Conservation (phyloP, 768 basidiomycete genomes). For the Macrolepiota dolichaula region DNA sequence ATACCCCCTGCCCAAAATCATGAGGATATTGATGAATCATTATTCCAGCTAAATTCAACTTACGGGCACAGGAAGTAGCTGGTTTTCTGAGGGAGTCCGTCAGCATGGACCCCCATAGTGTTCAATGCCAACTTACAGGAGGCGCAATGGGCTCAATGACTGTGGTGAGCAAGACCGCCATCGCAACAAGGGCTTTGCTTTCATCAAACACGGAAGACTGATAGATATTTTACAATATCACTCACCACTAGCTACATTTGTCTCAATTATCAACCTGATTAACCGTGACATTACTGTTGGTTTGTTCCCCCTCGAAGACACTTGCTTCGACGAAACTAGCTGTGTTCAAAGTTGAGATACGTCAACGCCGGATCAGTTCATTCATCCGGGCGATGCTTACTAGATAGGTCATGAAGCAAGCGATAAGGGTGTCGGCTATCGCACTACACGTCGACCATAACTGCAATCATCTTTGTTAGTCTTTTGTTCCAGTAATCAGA, state of each 20-base stretch:
- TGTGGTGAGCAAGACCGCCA: constrained; percentile 2
- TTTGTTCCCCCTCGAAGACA: not conserved
- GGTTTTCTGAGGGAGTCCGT: not conserved
- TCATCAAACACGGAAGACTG: not conserved
- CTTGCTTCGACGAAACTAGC: not conserved
- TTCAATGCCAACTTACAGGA: not conserved
- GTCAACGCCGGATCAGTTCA: not conserved
- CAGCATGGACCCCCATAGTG: not conserved
- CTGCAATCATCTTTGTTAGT: not conserved
- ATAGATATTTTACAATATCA: not conserved
- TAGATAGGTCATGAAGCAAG: constrained; percentile 1
- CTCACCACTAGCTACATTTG: constrained; percentile 8
- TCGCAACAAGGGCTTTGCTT: constrained; percentile 3
- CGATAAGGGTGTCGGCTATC: constrained; percentile 7
- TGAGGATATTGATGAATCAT: not conserved
- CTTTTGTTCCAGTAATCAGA: too few species aligned
- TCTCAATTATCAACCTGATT: constrained; percentile 7
- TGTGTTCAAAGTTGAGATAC: not conserved
- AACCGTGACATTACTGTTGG: not conserved
- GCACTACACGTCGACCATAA: constrained; percentile 6
- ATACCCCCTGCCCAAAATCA: not conserved
- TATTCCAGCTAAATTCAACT: not conserved
- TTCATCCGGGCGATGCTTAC: not conserved
- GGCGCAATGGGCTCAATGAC: constrained; percentile 7
- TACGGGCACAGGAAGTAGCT: constrained; percentile 12